phyloP scores from a whole-genome alignment of 2,329 filamentous ascomycete genomes.

The Mycosphaerella sp. region DNA sequence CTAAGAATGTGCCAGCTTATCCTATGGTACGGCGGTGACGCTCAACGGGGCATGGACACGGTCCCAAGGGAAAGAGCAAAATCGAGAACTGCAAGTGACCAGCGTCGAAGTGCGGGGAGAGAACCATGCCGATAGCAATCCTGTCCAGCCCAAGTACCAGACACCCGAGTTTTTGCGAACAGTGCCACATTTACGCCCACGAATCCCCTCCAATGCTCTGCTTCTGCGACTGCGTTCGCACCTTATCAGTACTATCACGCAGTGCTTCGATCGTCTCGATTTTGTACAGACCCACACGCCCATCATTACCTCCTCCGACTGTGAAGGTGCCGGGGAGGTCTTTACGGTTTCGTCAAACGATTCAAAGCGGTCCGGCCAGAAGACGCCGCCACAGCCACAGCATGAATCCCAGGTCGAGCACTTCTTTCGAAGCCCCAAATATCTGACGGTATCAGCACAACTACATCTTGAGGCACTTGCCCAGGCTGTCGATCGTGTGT shows the following conservation, averaged over 20 bases:
- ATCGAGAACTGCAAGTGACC: slow-evolving; percentile 71
- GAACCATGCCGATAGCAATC: slow-evolving; percentile 81
- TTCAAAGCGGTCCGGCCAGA: slow-evolving; percentile 29
- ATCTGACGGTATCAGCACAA: slow-evolving; percentile 91
- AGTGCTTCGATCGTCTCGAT: slow-evolving; percentile 64
- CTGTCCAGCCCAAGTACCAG: slow-evolving; percentile 95
- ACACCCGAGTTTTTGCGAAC: slow-evolving; percentile 81
- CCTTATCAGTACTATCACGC: slow-evolving; percentile 63
- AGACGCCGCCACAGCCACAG: slow-evolving; percentile 35
- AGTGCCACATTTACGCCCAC: slow-evolving; percentile 77
- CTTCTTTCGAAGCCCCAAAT: slow-evolving; percentile 86
- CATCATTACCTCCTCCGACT: slow-evolving; percentile 93
- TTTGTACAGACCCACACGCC: slow-evolving; percentile 86
- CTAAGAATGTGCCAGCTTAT: slow-evolving; percentile 51
- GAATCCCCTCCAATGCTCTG: slow-evolving; percentile 72
- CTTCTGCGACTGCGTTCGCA: slow-evolving; percentile 78
- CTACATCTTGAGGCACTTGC: slow-evolving; percentile 89
- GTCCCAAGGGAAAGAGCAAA: slow-evolving; percentile 60
- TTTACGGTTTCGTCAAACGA: slow-evolving; percentile 56
- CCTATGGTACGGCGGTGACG: slow-evolving; percentile 72
- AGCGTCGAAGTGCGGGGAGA: slow-evolving; percentile 64
- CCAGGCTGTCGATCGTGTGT: slow-evolving; percentile 82
- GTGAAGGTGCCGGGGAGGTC: slow-evolving; percentile 91
- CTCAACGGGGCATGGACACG: slow-evolving; percentile 70
- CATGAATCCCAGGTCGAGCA: slow-evolving; percentile 34